Evolutionary conservation across 306 rosid species (phyloP), one percentile per base, ranked within the genome.

Genomic region (Malus sylvestris): DNA sequence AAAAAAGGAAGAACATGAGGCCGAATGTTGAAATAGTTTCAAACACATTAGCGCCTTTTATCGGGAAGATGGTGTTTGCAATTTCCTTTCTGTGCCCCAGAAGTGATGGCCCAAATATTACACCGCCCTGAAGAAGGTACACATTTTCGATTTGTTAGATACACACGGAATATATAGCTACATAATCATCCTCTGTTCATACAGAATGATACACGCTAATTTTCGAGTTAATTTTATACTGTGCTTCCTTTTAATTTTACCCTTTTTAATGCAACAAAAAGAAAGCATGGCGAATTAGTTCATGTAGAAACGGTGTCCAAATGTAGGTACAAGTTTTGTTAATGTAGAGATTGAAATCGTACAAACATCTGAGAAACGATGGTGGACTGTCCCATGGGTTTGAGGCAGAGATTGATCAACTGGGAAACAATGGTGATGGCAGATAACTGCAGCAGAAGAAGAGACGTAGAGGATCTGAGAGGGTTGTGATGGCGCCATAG

Each of bases 291-390:
- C 9, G 66, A 23, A 32, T 63, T 16, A 1, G 13, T 18, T 15
- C 19, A 9, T 32, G 4, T 16, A 64, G 14, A 64, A 64, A 15
- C 46, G 27, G 25, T 45, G 11, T 4, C 49, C 53, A 40, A 25
- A 53, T 4, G 20, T 32, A 8, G 29, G 38, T 72, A 29, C 8
- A 15, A 15, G 14, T 1, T 57, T 35, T 57, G 64, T 58, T 23
- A 22, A n/a, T 72, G 13, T 19, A 25, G 22, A 49, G 66, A 59
- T 10, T 13, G 72, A 52, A 49, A 6, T 18, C 92, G 84, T 87
- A 91, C 97, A 64, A 91, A 78, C 66, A 91, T 86, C 19, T 89
- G 91, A 15, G 97, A 77, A n/a, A 91, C 93, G 59, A 89, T 45
- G 30, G 83, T 67, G 79, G 93, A 82, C 73, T 91, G 97, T 52